Evolutionary conservation across 352 stramenopile genomes (phyloP), one percentile per base, ranked within the genome.

Genomic region (Saprolegnia diclina): DNA sequence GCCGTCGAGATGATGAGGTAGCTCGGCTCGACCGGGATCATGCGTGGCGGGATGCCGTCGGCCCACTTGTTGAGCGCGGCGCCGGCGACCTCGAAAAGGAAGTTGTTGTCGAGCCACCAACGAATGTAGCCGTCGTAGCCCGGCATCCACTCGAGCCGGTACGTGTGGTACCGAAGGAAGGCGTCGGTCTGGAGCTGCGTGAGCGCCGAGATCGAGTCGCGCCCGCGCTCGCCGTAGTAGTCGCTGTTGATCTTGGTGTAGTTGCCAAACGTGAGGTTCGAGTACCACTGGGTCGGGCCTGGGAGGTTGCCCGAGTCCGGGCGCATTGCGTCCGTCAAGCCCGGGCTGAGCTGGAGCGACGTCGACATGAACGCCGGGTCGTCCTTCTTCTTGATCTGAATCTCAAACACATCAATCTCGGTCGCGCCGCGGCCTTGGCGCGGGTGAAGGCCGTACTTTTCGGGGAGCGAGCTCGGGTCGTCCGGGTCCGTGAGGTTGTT

Each of bases 1-100:
- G 96, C 97, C 1, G 93, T 98, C 82, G 98, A 99, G 52, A 99
- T 80, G 83, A 99, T 98, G 53, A 99, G 72, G 72, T 98, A 98
- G 37, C 88, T 97, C 2, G 97, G 97, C 77, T 99, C 97, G 54
- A 95, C 90, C 0, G 97, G 96, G 56, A 99, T 95, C 75, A 83
- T 77, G 19, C 85, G 82, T 26, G 87, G 87, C 38, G 87, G 85
- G 7, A 94, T 75, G 40, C 72, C 18, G 0, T 83, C 79, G 1
- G 71, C 75, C 87, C 85, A 94, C 37, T 77, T 76, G 73, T 82
- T 98, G 74, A 98, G 73, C 48, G 84, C 84, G 7, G 84, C 72
- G 4, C 90, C 91, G 0, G 88, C 81, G 55, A 99, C 95, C 65
- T 97, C 92, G 76, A 97, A 98, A 21, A 98, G 19, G 65, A 98